Percentiles rank a stretch among this genome's conserved stretches.
phyloP scores from a whole-genome alignment of 176 grass and related monocot species.

The Phoenix roebelenii region DNA sequence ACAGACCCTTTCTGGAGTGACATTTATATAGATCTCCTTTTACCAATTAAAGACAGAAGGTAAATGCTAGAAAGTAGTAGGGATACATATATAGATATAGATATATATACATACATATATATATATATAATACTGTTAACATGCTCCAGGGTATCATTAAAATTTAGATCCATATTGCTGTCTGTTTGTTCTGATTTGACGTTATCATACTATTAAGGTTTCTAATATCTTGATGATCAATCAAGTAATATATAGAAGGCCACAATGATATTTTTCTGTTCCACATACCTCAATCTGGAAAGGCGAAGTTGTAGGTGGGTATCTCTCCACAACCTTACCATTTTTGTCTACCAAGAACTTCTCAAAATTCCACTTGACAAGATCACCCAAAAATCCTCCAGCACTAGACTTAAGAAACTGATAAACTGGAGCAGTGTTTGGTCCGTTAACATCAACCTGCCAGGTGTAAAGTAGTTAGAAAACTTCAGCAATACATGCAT shows the following conservation, averaged over 20 bases:
- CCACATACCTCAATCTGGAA: conserved; percentile 85
- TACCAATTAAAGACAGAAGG: too few relatives aligned
- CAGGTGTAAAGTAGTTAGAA: conserved; percentile 3
- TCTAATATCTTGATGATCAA: neutral
- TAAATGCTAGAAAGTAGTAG: too few relatives aligned
- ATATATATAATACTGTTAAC: too few relatives aligned
- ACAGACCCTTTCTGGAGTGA: too few relatives aligned
- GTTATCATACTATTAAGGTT: too few relatives aligned
- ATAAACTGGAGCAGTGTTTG: conserved; percentile 81
- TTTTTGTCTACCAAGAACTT: conserved; percentile 96
- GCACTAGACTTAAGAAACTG: conserved; percentile 92
- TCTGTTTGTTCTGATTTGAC: too few relatives aligned
- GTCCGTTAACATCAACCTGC: conserved; percentile 97
- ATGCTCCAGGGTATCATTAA: too few relatives aligned
- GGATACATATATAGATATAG: too few relatives aligned
- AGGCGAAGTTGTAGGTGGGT: conserved; percentile 92
- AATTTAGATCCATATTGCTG: too few relatives aligned
- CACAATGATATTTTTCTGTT: neutral
- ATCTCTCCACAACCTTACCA: conserved; percentile 89
- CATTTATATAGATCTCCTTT: too few relatives aligned
- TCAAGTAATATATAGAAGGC: neutral
- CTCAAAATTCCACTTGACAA: conserved; percentile 98
- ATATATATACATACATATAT: too few relatives aligned
- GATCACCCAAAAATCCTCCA: conserved; percentile 91
- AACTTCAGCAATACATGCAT: conserved; percentile 8